Base-by-base conservation (phyloP, 257 asterid genomes). In the Scutellaria galericulata region DNA sequence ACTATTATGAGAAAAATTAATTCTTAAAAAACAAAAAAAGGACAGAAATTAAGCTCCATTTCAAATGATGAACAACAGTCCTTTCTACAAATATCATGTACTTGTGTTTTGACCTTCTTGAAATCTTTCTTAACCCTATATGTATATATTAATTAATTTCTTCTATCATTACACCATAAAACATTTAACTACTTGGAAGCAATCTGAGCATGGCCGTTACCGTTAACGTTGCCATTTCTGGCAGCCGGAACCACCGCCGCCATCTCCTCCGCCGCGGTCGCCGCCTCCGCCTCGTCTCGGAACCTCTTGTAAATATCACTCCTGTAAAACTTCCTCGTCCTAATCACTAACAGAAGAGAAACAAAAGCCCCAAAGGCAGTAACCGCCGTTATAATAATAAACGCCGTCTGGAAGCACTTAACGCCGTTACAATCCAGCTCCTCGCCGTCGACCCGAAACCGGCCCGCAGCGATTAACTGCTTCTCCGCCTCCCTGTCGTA, bases 271-370 rank as follows among this genome's bases (percentile, higher is more conserved):
- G 2, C 66, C 1, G 15, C 75, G 3, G 48, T 82, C 40, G 82
- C 85, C 41, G 82, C 78, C 71, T 79, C 82, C 62, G 66, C 83
- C 77, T 76, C 79, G 22, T 53, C 59, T 66, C 91, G 63, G 64
- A 86, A 91, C 78, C 78, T 89, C 82, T 78, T 83, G 31, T 91
- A 89, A 15, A 91, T 91, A 51, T 91, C 97, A 58, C 95, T 83
- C 87, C 73, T 82, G 55, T 91, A 91, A 74, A 91, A 89, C 80
- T 78, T 86, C 74, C 79, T 78, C 14, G 96, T 91, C 80, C 97
- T 77, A 6, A 78, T 5, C 76, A 87, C 96, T 82, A 91, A 69
- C 3, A 86, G 55, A 4, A 83, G 35, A 3, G 97, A 91, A 50
- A 89, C 86, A 0, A 83, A 9, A 1, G 95, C 89, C 0, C 97